Evolutionary conservation across 495 filamentous ascomycete genomes (phyloP), one percentile per base, ranked within the genome.

Genomic region (Hyaloscypha variabilis): DNA sequence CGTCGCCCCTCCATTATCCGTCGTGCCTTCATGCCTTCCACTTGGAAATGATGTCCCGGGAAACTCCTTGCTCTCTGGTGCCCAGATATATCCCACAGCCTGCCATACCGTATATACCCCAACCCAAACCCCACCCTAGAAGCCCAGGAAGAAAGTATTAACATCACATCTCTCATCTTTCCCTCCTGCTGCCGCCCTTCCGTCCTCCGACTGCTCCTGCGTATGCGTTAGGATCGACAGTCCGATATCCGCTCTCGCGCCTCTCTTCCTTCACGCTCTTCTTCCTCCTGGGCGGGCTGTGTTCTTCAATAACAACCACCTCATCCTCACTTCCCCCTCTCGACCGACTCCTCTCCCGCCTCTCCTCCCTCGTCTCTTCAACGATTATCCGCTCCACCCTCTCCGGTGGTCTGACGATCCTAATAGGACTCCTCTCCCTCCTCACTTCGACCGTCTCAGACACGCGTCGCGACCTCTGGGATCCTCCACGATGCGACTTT

Each of bases 111-210:
- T 46, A 19, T 46, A 19, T 17, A 4, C 2, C 39, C 21, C n/a
- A n/a, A n/a, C n/a, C 51, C 51, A 10, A 53, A 11, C 51, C 25
- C 51, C 21, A 54, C 51, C 51, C 51, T 28, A 54, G 51, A 54
- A 34, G 25, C 19, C 51, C 5, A 54, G 1, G 21, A 24, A 19
- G 19, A 54, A 54, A 54, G 51, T 13, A 54, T 54, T 54, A 24
- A 25, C 3, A 24, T 23, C 25, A 25, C 51, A n/a, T 29, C 64
- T 19, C 21, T 68, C 54, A 34, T 60, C 39, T 66, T 75, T 92
- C 21, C 87, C 87, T 26, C 89, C 93, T 17, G 81, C 81, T 39
- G 83, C 81, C 73, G 84, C 77, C 50, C 58, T 58, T 62, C 24
- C 65, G 42, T 53, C 70, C 70, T 8, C 69, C 67, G n/a, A 71